Percentiles rank a stretch among this genome's conserved stretches.
phyloP scores from a whole-genome alignment of 192 early-diverging fungal species.

The Linnemannia elongata region DNA sequence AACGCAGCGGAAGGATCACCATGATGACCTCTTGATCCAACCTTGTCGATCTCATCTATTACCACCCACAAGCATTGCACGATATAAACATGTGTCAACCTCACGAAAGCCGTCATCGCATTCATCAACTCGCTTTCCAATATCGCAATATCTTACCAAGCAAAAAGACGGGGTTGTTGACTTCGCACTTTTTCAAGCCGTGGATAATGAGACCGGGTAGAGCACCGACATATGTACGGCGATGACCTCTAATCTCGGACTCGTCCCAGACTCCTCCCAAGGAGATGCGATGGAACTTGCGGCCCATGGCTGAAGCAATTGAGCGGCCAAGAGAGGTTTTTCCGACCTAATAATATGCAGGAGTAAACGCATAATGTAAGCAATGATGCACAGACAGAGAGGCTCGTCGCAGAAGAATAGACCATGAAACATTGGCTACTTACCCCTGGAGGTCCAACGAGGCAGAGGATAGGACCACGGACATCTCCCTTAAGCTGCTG shows the following conservation, averaged over 20 bases:
- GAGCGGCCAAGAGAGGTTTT: conserved; percentile 89
- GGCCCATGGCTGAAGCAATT: conserved; percentile 80
- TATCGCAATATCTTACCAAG: conserved; percentile 62
- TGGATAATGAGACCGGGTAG: conserved; percentile 87
- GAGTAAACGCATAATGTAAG: conserved; percentile 4
- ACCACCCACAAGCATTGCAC: background rate
- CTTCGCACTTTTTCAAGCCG: conserved; percentile 74
- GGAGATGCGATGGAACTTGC: conserved; percentile 87
- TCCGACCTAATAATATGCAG: conserved; percentile 70
- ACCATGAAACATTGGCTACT: conserved; percentile 16
- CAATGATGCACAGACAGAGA: background rate
- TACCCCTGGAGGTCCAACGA: conserved; percentile 73
- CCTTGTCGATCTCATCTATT: conserved; percentile 88
- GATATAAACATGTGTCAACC: background rate
- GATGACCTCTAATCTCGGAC: conserved; percentile 90
- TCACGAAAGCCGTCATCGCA: background rate
- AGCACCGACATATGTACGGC: conserved; percentile 90
- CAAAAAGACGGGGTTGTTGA: conserved; percentile 85
- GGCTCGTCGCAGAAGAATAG: too few species aligned
- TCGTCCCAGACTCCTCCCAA: conserved; percentile 90
- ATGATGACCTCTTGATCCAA: conserved; percentile 71
- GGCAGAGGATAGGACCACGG: conserved; percentile 84
- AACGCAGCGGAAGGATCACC: conserved; percentile 89
- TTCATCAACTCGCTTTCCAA: background rate
- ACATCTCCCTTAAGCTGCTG: conserved; percentile 72